These are phyloP conservation scores for Rosa persica DNA, from an alignment of 306 rosid genomes.

Conservation along the genomic window DNA sequence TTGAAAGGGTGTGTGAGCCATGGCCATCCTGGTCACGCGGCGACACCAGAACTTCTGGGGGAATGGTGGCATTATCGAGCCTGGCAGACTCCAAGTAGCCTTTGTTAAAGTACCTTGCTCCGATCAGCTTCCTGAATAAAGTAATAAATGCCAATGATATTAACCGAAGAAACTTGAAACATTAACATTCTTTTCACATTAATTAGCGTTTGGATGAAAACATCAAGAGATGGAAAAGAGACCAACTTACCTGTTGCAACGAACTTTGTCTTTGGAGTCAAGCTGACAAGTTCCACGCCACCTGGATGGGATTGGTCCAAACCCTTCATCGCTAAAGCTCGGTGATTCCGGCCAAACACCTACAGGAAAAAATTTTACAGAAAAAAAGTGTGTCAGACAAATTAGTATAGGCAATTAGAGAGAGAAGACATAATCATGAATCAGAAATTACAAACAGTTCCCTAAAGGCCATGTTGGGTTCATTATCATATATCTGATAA, in stretches of 20 bases:
- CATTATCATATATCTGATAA: neutral
- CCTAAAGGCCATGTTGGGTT: neutral
- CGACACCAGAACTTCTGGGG: neutral
- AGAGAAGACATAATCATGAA: neutral
- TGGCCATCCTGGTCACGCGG: conserved; percentile 70
- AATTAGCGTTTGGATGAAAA: neutral
- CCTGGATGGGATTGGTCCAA: conserved; percentile 55
- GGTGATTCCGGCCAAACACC: conserved; percentile 78
- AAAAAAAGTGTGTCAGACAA: neutral
- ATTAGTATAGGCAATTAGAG: neutral
- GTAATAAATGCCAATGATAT: neutral
- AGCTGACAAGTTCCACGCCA: conserved; percentile 66
- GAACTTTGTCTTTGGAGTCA: conserved; percentile 26
- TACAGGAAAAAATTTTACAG: neutral
- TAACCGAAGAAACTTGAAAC: neutral
- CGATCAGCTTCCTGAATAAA: conserved; percentile 64
- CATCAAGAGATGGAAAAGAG: neutral
- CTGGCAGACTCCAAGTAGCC: conserved; percentile 30
- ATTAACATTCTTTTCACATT: neutral
- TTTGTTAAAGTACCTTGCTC: conserved; percentile 69
- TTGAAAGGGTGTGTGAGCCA: conserved; percentile 90
- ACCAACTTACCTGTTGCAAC: conserved; percentile 52
- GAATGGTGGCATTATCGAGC: neutral
- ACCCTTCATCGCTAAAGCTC: conserved; percentile 64
- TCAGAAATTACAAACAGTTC: neutral